These are phyloP conservation scores for Apiospora saccharicola DNA, from an alignment of 2,329 filamentous ascomycete genomes.

Conservation along the genomic window DNA sequence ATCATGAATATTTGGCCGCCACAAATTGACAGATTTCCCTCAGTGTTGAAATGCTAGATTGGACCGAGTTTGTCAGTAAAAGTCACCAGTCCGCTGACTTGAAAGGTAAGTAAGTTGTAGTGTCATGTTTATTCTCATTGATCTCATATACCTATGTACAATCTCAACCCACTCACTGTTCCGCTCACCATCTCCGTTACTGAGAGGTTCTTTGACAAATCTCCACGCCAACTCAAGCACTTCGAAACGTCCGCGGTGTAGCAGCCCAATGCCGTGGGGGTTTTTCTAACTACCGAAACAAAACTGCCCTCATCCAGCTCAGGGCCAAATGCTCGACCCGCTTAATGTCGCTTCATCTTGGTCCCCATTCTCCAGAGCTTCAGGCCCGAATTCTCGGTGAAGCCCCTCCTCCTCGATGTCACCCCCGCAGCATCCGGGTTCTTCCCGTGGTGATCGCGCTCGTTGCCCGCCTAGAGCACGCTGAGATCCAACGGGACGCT, in stretches of 20 bases:
- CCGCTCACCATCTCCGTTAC: not conserved
- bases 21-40: not conserved
- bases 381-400: constrained; percentile 7
- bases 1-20: not conserved
- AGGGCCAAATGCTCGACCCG: not conserved
- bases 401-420: not conserved
- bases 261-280: not conserved
- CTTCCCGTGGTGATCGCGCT: not conserved
- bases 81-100: not conserved
- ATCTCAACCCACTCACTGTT: not conserved
- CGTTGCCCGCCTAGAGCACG: constrained; percentile 50
- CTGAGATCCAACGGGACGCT: constrained; percentile 90
- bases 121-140: constrained; percentile 18
- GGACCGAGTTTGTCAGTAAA: no score
- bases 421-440: not conserved
- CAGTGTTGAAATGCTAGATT: not conserved
- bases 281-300: not conserved
- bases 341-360: not conserved
- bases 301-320: not conserved
- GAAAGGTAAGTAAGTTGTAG: not conserved
- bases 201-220: not conserved
- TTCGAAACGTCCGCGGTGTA: not conserved
- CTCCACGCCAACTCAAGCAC: not conserved
- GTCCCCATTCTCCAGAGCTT: constrained; percentile 21
- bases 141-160: constrained; percentile 6